Base-by-base conservation (phyloP, 108 stramenopile genomes). In the Cyclotella choctawhatcheeana region DNA sequence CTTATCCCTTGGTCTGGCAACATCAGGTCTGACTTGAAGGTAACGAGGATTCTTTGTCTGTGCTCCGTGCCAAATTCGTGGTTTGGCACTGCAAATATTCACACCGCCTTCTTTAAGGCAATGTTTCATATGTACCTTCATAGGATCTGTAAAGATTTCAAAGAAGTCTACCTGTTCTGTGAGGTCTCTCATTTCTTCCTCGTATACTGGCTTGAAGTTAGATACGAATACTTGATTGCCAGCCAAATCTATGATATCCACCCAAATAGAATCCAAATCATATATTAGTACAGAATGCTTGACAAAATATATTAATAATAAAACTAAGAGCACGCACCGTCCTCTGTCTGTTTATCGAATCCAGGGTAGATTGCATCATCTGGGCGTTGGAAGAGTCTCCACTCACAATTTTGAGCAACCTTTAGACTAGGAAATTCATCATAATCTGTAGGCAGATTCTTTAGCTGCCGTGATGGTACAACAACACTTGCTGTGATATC, bases 401-500 rank as follows among this genome's bases (percentile, higher is more conserved):
- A 85, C 35, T 85, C 85, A 48, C 82, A 82, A 56, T 85, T 85
- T 56, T 85, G 73, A 0, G 75, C 45, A 30, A 85, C 83, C 59
- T 85, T 85, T 8, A 85, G 33, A 51, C 69, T 74, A 8, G 74
- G 78, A 59, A 82, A 83, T 53, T 44, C 64, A 5, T 62, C 48
- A 60, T 85, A 85, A 8, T 85, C 85, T 10, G 14, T 48, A 0
- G 82, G 85, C 2, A 85, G 47, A 25, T 69, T 74, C 31, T 53
- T 61, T n/a, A 85, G 68, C 55, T 82, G 85, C 24, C 82, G 63
- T 12, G 82, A 59, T 37, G 85, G 85, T 2, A 85, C 85, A 20
- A 85, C 85, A 18, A 85, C 71, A 64, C 82, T 83, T 5, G 85
- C 85, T 27, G 82, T 85, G 31, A 85, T 85, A 31, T 85, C n/a